Base-by-base conservation (phyloP, 495 filamentous ascomycete genomes). In the Daldinia caldariorum region DNA sequence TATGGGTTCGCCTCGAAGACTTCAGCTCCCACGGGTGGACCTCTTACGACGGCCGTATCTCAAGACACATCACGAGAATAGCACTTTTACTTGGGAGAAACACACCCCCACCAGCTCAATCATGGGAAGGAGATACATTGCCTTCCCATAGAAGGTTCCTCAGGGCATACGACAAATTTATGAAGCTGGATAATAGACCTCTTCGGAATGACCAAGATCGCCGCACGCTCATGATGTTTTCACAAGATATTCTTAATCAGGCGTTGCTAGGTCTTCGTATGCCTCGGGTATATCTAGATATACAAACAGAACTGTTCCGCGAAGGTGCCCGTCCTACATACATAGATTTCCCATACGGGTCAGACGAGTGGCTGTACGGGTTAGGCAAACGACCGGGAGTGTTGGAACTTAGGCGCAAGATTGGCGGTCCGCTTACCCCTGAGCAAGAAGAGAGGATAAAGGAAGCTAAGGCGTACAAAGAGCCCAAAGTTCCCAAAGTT, bases 311-410 rank as follows among this genome's bases (percentile, higher is more conserved):
- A 34, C 58, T 67, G 9, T 69, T 57, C 26, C 9, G 56, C 35
- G 62, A 73, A 9, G 43, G 57, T 4, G 14, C 1, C 18, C 70
- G 67, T 12, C 71, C 70, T 7, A 71, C 64, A 0, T 76, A 66
- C 31, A 32, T 76, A 10, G 70, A 76, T 20, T 73, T 38, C 50
- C 32, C 67, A 18, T 35, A 14, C 43, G 39, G 20, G 3, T 51
- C 53, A 2, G 34, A 68, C 1, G 61, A 66, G 18, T 68, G 34
- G 43, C 7, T 55, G 6, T 66, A 66, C 10, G 71, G 73, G 16
- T n/a, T 10, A 14, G 57, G 62, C 4, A 12, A 29, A 14, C 54
- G 70, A 13, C 70, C 73, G 6, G 73, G 73, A 6, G 32, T 73
- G 45, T 6, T 67, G 6, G 8, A 55, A 18, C n/a, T 75, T 3